These are phyloP conservation scores for Arthrobotrys pseudoclavata DNA, from an alignment of 2,329 filamentous ascomycete species.

Conservation along the genomic window DNA sequence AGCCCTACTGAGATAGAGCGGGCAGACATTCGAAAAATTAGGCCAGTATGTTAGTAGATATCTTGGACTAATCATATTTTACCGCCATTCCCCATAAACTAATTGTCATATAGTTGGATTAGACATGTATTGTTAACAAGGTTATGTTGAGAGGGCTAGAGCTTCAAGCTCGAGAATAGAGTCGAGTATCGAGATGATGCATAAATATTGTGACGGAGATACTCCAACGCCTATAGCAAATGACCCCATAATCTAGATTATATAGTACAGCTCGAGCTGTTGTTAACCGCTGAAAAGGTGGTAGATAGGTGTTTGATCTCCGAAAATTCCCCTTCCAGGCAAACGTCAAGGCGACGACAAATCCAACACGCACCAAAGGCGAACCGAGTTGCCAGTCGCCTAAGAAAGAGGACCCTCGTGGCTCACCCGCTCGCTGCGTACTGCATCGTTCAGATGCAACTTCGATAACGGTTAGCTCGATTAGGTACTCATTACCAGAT, in stretches of 20 bases:
- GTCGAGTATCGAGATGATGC: no score
- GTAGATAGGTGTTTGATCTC: constrained; percentile 21
- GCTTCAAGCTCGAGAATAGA: not conserved
- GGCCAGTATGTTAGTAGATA: no score
- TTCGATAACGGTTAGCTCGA: constrained; percentile 16
- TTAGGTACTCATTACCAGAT: not conserved
- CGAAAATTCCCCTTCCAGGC: constrained; percentile 22
- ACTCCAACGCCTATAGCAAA: not conserved
- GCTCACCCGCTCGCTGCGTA: not conserved
- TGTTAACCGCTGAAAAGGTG: no score
- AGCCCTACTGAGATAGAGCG: no score
- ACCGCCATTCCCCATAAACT: no score
- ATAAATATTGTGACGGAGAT: not conserved
- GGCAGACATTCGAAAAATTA: no score
- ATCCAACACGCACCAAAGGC: constrained; percentile 29
- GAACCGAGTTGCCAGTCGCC: constrained; percentile 5
- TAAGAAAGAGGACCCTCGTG: no score
- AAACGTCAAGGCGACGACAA: constrained; percentile 16
- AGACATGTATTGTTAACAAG: no score
- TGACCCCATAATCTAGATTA: not conserved
- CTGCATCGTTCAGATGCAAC: constrained; percentile 7
- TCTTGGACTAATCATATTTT: no score
- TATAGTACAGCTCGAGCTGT: no score
- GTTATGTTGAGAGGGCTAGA: no score
- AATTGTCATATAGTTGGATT: no score